Evolutionary conservation across 495 filamentous ascomycete genomes (phyloP).

Genomic region (Chaetomium fimeti): DNA sequence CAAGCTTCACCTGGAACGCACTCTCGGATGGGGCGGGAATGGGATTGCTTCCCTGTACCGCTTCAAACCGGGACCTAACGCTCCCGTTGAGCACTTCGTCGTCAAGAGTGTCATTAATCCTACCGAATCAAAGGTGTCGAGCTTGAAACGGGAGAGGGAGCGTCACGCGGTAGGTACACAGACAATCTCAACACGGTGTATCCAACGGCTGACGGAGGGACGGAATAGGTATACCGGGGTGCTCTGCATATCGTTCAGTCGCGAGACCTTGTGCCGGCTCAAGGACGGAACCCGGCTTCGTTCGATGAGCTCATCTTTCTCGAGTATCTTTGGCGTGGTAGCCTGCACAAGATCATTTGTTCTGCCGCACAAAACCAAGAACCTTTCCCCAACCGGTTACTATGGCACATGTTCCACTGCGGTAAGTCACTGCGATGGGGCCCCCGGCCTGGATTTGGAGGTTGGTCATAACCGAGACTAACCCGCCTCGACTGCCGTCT

Average conservation of each 20-base stretch:
- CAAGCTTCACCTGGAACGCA: not conserved
- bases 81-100: not conserved
- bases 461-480: not conserved
- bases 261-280: not conserved
- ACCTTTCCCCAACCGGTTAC: not conserved
- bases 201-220: too few relatives aligned
- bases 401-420: slow-evolving; percentile 1
- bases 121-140: too few relatives aligned
- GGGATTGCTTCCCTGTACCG: not conserved
- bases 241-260: slow-evolving; percentile 1
- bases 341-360: not conserved
- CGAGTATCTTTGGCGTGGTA: not conserved
- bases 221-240: not conserved
- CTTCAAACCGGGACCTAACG: not conserved
- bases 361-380: not conserved
- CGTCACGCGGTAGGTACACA: not conserved
- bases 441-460: not conserved
- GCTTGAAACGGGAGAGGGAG: not conserved
- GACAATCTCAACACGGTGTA: too few relatives aligned
- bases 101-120: not conserved
- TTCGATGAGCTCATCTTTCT: not conserved
- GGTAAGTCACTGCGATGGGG: not conserved
- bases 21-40: slow-evolving; percentile 2
- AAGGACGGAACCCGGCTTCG: too few relatives aligned
- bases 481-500: not conserved